Conservation (phyloP, 176 grass and related monocot genomes). For the Themeda triandra region DNA sequence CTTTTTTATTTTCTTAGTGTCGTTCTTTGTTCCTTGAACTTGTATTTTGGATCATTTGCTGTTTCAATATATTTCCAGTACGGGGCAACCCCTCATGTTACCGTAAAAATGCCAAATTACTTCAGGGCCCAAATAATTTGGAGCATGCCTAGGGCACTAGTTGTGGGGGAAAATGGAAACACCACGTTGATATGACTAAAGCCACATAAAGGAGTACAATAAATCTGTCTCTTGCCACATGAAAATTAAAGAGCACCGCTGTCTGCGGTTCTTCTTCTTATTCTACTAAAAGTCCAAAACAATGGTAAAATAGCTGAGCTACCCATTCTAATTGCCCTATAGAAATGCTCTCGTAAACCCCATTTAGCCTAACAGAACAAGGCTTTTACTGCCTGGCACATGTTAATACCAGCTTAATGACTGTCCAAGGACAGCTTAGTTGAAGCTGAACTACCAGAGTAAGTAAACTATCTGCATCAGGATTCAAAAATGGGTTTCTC, state of each 20-base stretch:
- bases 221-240: background rate
- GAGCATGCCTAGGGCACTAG: background rate
- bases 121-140: background rate
- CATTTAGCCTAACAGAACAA: conserved; percentile 1
- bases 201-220: background rate
- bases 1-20: no score
- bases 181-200: background rate
- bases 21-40: no score
- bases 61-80: no score
- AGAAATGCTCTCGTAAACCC: background rate
- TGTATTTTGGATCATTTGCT: no score
- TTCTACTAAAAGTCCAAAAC: no score
- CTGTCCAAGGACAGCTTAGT: conserved; percentile 2
- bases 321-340: background rate
- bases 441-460: conserved; percentile 31
- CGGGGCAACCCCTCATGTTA: no score
- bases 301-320: no score
- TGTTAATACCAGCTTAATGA: conserved; percentile 18
- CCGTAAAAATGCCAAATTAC: no score
- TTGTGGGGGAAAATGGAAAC: background rate
- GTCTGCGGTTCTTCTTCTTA: background rate
- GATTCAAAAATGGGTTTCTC: conserved; percentile 59
- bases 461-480: conserved; percentile 23
- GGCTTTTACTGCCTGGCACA: conserved; percentile 1
- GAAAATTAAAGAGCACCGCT: background rate